Percentiles rank a stretch among this genome's conserved stretches.
Conservation (phyloP, 208 protist genomes). For the Trypanosoma mega region DNA sequence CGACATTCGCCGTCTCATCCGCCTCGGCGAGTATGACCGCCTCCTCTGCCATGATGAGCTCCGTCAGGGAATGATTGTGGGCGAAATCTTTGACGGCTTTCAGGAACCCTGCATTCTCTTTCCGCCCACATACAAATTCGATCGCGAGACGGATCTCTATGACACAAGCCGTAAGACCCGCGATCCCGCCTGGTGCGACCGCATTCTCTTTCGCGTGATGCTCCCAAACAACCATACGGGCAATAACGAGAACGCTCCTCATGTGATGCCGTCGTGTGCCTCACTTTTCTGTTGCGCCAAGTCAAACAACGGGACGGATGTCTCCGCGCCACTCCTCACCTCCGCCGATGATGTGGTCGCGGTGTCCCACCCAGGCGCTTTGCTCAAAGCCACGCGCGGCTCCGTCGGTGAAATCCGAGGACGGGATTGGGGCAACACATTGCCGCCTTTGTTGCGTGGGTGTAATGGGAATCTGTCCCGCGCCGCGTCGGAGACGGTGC, state of each 20-base stretch:
- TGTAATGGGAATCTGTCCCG: no score
- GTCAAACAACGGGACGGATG: no score
- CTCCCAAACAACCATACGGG: constrained; percentile 18
- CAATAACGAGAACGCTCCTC: no score
- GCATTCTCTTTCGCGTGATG: constrained; percentile 79
- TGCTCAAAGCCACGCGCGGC: no score
- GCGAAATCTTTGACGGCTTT: constrained; percentile 85
- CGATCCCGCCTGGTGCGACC: constrained; percentile 89
- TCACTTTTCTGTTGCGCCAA: no score
- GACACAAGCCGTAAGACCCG: constrained; percentile 79
- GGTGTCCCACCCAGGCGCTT: no score
- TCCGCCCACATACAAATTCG: constrained; percentile 92
- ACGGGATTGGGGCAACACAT: no score
- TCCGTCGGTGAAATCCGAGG: no score
- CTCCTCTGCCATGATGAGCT: constrained; percentile 83
- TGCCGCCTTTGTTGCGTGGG: no score
- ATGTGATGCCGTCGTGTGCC: no score
- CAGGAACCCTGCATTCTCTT: constrained; percentile 88
- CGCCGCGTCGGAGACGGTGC: constrained; percentile 19
- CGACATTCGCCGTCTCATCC: constrained; percentile 37
- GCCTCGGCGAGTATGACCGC: constrained; percentile 35
- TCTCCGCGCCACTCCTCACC: no score
- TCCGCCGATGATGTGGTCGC: no score
- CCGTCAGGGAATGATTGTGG: constrained; percentile 68
- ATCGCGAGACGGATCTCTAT: constrained; percentile 65